phyloP scores from a whole-genome alignment of 805 yeast genomes.

The Yarrowia keelungensis region DNA sequence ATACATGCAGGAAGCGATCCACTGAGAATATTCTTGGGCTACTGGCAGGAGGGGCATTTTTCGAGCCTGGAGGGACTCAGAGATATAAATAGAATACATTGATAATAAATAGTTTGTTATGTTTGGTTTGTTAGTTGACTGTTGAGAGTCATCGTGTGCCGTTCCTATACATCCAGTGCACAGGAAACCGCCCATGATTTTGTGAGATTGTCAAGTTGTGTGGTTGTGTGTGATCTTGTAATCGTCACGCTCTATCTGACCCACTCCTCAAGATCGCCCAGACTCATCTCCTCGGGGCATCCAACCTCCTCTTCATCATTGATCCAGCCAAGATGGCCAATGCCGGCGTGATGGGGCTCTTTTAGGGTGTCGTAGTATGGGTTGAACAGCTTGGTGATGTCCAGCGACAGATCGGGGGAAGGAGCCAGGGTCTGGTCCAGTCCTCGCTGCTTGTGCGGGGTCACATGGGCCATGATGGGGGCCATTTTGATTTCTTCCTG shows the following conservation, averaged over 20 bases:
- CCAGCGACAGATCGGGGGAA: constrained; percentile 15
- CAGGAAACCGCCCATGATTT: constrained; percentile 2
- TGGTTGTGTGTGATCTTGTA: background rate
- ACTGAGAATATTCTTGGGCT: no score
- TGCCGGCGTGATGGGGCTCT: constrained; percentile 1
- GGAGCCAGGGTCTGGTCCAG: constrained; percentile 29
- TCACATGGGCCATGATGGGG: background rate
- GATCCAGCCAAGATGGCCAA: constrained; percentile 35
- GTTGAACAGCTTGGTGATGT: constrained; percentile 35
- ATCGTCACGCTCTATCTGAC: background rate
- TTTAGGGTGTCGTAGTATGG: constrained; percentile 29
- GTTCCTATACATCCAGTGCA: constrained; percentile 23
- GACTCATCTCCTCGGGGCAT: constrained; percentile 34
- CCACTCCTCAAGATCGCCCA: constrained; percentile 32
- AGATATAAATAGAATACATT: constrained; percentile 31
- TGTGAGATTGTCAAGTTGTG: background rate
- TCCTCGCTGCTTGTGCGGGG: constrained; percentile 10
- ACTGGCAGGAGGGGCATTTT: no score
- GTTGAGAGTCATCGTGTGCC: constrained; percentile 23
- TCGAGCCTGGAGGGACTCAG: no score
- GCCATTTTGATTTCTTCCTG: constrained; percentile 14
- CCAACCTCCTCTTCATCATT: constrained; percentile 35
- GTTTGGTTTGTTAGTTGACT: constrained; percentile 8
- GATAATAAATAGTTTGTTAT: constrained; percentile 28
- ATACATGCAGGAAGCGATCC: background rate